phyloP scores from a whole-genome alignment of 140 eudicot species.

The Cichorium intybus region DNA sequence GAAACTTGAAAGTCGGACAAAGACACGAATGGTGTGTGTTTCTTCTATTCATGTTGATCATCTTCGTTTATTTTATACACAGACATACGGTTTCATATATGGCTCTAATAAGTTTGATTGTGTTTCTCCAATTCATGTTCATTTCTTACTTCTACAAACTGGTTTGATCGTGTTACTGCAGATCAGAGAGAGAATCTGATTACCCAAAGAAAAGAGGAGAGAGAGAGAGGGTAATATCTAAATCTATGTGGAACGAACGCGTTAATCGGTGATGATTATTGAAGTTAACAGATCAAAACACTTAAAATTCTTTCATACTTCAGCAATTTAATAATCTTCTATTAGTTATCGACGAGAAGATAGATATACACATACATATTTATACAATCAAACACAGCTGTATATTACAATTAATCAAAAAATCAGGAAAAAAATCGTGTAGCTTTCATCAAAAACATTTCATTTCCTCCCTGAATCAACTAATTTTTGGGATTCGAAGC shows the following conservation, averaged over 20 bases:
- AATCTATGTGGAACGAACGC: constrained; percentile 1
- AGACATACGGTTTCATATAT: no score
- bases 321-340: constrained; percentile 15
- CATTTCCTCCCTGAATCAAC: background rate
- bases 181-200: no score
- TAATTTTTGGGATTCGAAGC: constrained; percentile 5
- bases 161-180: no score
- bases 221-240: no score
- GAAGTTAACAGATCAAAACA: background rate
- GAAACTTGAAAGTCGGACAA: no score
- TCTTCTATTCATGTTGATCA: no score
- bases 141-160: no score
- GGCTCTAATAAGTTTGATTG: no score
- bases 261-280: background rate
- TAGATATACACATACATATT: constrained; percentile 17
- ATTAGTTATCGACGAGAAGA: background rate
- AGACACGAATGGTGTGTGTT: no score
- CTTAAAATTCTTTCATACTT: constrained; percentile 4
- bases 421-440: background rate
- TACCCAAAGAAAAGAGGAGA: no score
- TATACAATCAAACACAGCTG: constrained; percentile 16
- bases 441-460: background rate
- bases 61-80: no score
- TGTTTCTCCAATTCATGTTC: no score
- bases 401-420: constrained; percentile 16